Base-by-base conservation (phyloP, 495 filamentous ascomycete species). In the Pseudevernia furfuracea region DNA sequence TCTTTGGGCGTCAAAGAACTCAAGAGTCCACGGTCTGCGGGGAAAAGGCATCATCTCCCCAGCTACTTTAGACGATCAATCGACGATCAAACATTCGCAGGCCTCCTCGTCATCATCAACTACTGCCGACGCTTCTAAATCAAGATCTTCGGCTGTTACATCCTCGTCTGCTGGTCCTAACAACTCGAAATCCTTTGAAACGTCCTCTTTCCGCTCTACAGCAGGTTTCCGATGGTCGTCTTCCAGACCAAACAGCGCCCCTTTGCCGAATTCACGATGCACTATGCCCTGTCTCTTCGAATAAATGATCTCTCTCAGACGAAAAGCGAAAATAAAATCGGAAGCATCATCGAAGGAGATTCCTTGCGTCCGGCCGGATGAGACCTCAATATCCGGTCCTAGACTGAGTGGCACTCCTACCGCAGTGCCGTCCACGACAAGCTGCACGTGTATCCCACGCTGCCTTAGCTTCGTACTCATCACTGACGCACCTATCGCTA, bases 311-410 rank as follows among this genome's bases (percentile, higher is more conserved):
- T 64, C 63, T 11, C 62, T 55, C 41, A 68, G 17, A 21, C 63
- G 57, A 65, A 66, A 70, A n/a, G 68, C 66, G 44, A 66, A 68
- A 7, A 70, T 58, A 37, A 68, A 70, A 43, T 64, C 68, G 28
- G 55, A 57, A 4, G 49, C 41, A 34, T 38, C 23, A 6, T 56
- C 38, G 12, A 55, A 68, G 4, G 49, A 59, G 36, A 56, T 38
- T 1, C 9, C 30, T 38, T 64, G 23, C 21, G 30, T 44, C 5
- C 55, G 17, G 59, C 28, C 28, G 15, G 17, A 49, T 2, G 34
- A 43, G n/a, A 64, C 8, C 11, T 19, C 41, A 12, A 37, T 17
- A 11, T 66, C 36, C 6, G 68, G 68, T 25, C 68, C 68, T 25
- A 49, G 43, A n/a, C 39, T 30, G 4, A 63, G 14, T 17, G 68